Evolutionary conservation across 1,284 basidiomycete genomes (phyloP).

Genomic region (Marasmius sp.): DNA sequence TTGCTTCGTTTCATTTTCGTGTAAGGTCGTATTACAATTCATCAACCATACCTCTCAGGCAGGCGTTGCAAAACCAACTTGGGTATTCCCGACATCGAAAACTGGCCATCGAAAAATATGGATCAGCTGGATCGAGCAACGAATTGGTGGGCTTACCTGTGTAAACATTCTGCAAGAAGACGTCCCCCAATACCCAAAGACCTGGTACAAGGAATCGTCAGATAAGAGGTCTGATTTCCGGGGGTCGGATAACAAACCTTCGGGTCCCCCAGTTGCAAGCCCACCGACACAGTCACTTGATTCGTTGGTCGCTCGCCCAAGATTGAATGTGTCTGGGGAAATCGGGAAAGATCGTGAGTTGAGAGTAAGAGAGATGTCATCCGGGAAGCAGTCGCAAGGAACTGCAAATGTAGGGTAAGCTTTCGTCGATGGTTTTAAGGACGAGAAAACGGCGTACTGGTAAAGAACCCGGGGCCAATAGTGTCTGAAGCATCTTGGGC

Average conservation of each 20-base stretch:
- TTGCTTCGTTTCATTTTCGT: too few species aligned
- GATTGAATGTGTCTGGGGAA: slow-evolving; percentile 33
- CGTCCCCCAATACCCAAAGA: slow-evolving; percentile 33
- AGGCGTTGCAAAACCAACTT: slow-evolving; percentile 16
- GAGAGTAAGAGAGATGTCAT: slow-evolving; percentile 39
- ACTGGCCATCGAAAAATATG: neutral
- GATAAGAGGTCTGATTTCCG: neutral
- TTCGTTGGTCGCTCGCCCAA: slow-evolving; percentile 25
- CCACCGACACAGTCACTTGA: slow-evolving; percentile 36
- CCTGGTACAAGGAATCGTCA: slow-evolving; percentile 7
- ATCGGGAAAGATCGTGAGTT: slow-evolving; percentile 40
- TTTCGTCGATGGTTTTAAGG: neutral
- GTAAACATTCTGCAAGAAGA: slow-evolving; percentile 34
- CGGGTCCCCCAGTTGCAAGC: slow-evolving; percentile 19
- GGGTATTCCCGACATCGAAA: slow-evolving; percentile 16
- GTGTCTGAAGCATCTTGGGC: slow-evolving; percentile 30
- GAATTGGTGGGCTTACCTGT: slow-evolving; percentile 14
- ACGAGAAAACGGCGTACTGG: slow-evolving; percentile 15
- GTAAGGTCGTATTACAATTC: too few species aligned
- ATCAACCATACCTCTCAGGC: too few species aligned
- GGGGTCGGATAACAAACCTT: slow-evolving; percentile 16
- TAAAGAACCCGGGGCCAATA: slow-evolving; percentile 32
- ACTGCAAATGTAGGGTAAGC: slow-evolving; percentile 25
- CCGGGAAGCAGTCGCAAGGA: slow-evolving; percentile 37
- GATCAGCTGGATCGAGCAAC: neutral